Conservation (phyloP, 257 asterid genomes). For the Paraleonurus japonicus region DNA sequence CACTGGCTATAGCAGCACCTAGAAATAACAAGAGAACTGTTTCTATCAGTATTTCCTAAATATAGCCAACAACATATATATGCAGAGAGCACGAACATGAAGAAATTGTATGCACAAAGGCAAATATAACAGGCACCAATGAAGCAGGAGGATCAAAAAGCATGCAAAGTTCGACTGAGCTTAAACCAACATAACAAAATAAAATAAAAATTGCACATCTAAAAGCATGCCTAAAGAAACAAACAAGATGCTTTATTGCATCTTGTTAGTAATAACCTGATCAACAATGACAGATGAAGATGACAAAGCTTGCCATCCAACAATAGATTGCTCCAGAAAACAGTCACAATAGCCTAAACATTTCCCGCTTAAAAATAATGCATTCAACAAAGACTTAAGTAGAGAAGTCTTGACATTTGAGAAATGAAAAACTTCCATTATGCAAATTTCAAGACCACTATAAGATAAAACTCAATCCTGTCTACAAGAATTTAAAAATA, state of each 20-base stretch:
- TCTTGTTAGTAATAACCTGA: neutral
- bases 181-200: neutral
- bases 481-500: constrained; percentile 16
- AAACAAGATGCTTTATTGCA: neutral
- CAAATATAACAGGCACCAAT: neutral
- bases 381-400: constrained; percentile 7
- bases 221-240: neutral
- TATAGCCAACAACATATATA: neutral
- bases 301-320: neutral
- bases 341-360: neutral
- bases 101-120: neutral
- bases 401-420: constrained; percentile 1
- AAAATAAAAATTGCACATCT: neutral
- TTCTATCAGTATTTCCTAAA: neutral
- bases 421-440: constrained; percentile 20
- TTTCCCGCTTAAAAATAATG: neutral
- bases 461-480: constrained; percentile 26
- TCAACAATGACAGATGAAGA: neutral
- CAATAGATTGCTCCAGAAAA: neutral
- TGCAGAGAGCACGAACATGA: neutral
- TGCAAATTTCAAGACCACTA: constrained; percentile 22
- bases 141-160: neutral
- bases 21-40: neutral
- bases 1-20: neutral
- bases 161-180: neutral